These are phyloP conservation scores for Calamus simplicifolius DNA, from an alignment of 176 grass and related monocot species.

Conservation along the genomic window DNA sequence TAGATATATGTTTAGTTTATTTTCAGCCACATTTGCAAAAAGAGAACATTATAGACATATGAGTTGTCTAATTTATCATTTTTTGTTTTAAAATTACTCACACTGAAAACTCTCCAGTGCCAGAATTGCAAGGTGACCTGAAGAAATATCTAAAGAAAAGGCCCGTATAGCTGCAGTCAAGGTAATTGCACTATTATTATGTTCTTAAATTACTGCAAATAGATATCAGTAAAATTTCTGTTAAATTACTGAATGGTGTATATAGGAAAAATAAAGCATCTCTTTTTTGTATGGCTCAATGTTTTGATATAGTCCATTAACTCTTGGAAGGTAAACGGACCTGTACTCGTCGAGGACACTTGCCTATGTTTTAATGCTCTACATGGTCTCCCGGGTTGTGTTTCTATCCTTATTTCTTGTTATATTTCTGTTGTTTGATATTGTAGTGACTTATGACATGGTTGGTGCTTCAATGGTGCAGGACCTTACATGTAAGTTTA, in stretches of 20 bases:
- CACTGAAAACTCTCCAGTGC: constrained; percentile 40
- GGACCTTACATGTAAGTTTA: constrained; percentile 92
- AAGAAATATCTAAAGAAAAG: constrained; percentile 97
- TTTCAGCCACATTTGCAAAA: no score
- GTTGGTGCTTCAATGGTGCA: constrained; percentile 23
- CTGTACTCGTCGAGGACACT: constrained; percentile 92
- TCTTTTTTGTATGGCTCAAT: not conserved
- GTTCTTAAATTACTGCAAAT: constrained; percentile 1
- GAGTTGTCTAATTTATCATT: no score
- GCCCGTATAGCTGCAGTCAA: constrained; percentile 65
- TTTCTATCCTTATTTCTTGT: constrained; percentile 7
- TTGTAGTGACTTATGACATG: constrained; percentile 8
- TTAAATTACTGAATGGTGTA: no score
- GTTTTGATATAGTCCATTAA: constrained; percentile 5
- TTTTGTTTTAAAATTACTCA: not conserved
- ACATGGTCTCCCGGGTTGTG: constrained; percentile 81
- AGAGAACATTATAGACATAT: no score
- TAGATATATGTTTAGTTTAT: no score
- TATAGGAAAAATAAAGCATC: no score
- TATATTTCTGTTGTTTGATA: constrained; percentile 16
- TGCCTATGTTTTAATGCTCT: constrained; percentile 97
- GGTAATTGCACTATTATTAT: constrained; percentile 30
- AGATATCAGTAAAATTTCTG: not conserved
- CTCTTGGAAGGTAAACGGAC: constrained; percentile 62
- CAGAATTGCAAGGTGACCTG: constrained; percentile 95